phyloP scores from a whole-genome alignment of 2,329 filamentous ascomycete species.

The Pleurostoma richardsiae region DNA sequence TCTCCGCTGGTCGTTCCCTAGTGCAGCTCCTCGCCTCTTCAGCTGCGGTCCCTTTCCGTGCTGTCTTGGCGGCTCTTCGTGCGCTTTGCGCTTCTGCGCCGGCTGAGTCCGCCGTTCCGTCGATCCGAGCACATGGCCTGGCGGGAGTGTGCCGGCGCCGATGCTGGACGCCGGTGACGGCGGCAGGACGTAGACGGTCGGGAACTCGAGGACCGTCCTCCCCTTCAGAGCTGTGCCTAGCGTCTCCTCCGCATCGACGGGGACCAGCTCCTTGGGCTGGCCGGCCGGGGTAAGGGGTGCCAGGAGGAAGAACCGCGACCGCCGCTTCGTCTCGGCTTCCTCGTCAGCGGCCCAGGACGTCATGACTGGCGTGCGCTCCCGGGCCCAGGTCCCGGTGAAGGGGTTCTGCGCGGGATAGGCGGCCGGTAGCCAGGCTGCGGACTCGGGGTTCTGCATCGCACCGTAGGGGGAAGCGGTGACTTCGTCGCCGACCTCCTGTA shows the following conservation, averaged over 20 bases:
- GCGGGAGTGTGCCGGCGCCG: conserved; percentile 9
- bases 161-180: neutral
- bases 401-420: conserved; percentile 8
- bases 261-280: conserved; percentile 38
- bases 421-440: conserved; percentile 1
- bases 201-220: conserved; percentile 63
- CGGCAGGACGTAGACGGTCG: conserved; percentile 60
- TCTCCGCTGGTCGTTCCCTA: neutral
- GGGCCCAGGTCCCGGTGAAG: conserved; percentile 14
- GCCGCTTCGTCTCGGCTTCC: conserved; percentile 6
- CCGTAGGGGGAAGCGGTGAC: neutral
- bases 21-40: conserved; percentile 5
- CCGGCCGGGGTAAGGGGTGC: conserved; percentile 7
- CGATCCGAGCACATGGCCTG: conserved; percentile 14
- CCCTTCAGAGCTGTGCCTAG: conserved; percentile 49
- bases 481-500: conserved; percentile 9
- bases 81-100: conserved; percentile 3
- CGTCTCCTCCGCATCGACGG: conserved; percentile 39
- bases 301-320: conserved; percentile 22
- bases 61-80: neutral
- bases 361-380: conserved; percentile 12
- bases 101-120: conserved; percentile 10
- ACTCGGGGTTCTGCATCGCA: neutral
- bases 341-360: conserved; percentile 11
- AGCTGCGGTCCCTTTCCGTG: conserved; percentile 5